These are phyloP conservation scores for Paraconiothyrium sp. DNA, from an alignment of 2,329 filamentous ascomycete genomes.

Conservation along the genomic window DNA sequence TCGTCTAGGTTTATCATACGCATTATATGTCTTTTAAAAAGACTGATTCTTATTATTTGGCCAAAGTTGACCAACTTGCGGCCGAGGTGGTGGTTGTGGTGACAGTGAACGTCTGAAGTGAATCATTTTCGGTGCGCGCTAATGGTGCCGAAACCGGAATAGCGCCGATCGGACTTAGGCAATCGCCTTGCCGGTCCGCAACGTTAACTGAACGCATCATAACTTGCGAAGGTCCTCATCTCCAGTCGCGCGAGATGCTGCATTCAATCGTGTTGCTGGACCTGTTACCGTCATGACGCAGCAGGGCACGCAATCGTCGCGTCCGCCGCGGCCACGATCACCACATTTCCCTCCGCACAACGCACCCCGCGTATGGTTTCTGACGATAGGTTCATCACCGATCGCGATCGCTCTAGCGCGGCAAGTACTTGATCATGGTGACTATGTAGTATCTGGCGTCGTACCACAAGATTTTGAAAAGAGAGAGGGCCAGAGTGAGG, in stretches of 20 bases:
- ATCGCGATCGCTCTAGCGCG: constrained; percentile 84
- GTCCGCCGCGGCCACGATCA: constrained; percentile 47
- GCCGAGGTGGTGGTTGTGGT: constrained; percentile 15
- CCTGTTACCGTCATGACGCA: constrained; percentile 26
- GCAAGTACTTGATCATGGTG: constrained; percentile 86
- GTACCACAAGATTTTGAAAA: constrained; percentile 79
- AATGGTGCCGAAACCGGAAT: constrained; percentile 19
- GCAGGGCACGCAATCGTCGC: constrained; percentile 31
- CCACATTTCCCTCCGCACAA: constrained; percentile 69
- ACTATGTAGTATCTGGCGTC: constrained; percentile 87
- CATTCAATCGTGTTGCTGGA: neutral
- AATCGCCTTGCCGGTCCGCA: constrained; percentile 21
- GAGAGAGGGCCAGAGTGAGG: constrained; percentile 73
- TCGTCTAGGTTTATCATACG: neutral
- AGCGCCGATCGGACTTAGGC: constrained; percentile 26
- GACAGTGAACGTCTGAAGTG: constrained; percentile 19
- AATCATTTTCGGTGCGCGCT: constrained; percentile 29
- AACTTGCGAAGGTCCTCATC: neutral
- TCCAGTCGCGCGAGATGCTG: neutral
- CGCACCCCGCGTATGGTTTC: constrained; percentile 87
- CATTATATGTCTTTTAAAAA: neutral
- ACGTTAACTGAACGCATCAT: constrained; percentile 1
- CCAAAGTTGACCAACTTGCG: constrained; percentile 13
- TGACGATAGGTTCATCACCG: constrained; percentile 87
- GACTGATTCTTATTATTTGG: neutral